phyloP scores from a whole-genome alignment of 176 grass and related monocot species.

The Juncus inflexus region DNA sequence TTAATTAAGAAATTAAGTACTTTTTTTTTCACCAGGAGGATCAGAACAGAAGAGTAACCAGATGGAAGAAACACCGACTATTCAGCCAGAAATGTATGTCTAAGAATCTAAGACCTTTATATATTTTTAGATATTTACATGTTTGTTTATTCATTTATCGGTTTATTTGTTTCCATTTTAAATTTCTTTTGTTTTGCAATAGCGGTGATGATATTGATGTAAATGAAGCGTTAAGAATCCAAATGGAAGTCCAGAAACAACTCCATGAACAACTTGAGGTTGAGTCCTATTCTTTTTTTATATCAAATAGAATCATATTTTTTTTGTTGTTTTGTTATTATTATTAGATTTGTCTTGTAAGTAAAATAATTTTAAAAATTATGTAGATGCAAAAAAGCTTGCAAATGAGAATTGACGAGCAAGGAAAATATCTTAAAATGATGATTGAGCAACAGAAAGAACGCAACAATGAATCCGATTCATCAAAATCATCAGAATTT shows the following conservation, averaged over 20 bases:
- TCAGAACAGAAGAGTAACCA: not conserved
- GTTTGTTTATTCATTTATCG: not conserved
- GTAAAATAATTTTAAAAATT: not conserved
- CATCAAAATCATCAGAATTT: not conserved
- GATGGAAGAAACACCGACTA: conserved; percentile 3
- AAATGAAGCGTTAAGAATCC: conserved; percentile 43
- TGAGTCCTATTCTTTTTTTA: too few relatives aligned
- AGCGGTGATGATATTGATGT: conserved; percentile 27
- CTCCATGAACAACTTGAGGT: conserved; percentile 50
- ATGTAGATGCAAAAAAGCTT: conserved; percentile 31
- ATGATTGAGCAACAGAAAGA: conserved; percentile 30
- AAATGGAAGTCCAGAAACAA: conserved; percentile 46
- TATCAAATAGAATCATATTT: too few relatives aligned
- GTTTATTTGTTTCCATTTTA: not conserved
- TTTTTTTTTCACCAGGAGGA: conserved; percentile 8
- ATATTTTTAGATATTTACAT: not conserved
- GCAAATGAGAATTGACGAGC: conserved; percentile 30
- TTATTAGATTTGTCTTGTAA: too few relatives aligned
- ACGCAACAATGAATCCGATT: not conserved
- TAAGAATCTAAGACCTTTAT: not conserved
- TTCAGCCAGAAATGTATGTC: conserved; percentile 19
- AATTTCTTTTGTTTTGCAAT: not conserved
- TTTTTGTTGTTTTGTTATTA: too few relatives aligned
- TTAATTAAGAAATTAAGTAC: conserved; percentile 1
- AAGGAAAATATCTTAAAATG: conserved; percentile 27